These are phyloP conservation scores for Solanum microdontum DNA, from an alignment of 257 asterid species.

Conservation along the genomic window DNA sequence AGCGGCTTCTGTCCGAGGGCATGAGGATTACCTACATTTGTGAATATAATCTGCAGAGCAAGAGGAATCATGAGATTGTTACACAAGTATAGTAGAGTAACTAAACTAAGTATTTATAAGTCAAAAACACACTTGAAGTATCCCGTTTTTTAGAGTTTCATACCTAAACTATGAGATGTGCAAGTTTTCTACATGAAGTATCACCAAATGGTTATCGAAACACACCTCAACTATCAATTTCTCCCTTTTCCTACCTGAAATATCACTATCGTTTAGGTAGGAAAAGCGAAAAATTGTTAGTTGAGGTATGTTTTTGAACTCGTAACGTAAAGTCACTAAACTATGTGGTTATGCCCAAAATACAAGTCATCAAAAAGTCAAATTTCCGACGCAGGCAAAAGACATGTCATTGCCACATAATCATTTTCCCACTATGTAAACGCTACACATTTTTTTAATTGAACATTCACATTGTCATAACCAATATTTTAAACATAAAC, in stretches of 20 bases:
- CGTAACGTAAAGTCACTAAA: neutral
- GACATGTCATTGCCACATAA: neutral
- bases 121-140: neutral
- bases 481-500: neutral
- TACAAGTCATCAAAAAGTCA: neutral
- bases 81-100: neutral
- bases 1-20: conserved; percentile 92
- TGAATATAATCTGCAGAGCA: conserved; percentile 62
- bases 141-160: neutral
- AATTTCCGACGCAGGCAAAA: rapidly evolving
- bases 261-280: neutral
- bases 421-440: neutral
- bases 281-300: too few species aligned
- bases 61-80: neutral
- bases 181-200: rapidly evolving
- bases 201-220: too few species aligned
- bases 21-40: conserved; percentile 94
- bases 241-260: neutral
- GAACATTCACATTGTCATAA: neutral
- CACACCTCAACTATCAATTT: neutral
- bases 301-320: too few species aligned
- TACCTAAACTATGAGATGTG: too few species aligned
- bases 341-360: neutral
- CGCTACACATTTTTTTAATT: too few species aligned
- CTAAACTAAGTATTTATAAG: neutral